Evolutionary conservation across 768 basidiomycete genomes (phyloP), one percentile per base, ranked within the genome.

Genomic region (Wakefieldia striispora): DNA sequence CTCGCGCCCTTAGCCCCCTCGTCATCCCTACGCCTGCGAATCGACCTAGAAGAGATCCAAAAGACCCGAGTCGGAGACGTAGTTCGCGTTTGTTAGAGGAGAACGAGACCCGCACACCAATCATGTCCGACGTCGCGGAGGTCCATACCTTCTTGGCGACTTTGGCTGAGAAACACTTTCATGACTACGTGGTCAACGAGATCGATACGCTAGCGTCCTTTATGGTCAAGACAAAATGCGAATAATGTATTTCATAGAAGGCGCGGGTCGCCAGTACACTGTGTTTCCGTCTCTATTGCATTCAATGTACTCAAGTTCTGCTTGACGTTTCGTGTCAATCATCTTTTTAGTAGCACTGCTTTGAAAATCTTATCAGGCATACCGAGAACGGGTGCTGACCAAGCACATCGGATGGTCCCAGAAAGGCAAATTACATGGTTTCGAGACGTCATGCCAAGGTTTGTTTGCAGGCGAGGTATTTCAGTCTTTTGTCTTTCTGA

Each of bases 121-220:
- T 91, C 45, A 64, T 90, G 48, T 78, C 84, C 10, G 90, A 92
- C 63, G 62, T 85, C 12, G 75, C 74, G 29, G 88, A 90, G 33
- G 72, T 89, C 14, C 84, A 89, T 50, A 72, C 65, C 0, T 75
- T 86, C 38, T 68, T 92, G 29, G 89, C 89, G 3, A 69, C 72
- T 8, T 75, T 92, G 35, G 88, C 82, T 2, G 84, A 89, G 59
- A 75, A 75, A 46, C 90, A 92, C 67, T 91, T 89, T 64, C 74
- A 79, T 49, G 81, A 85, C 34, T 72, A 80, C 49, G 59, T 69
- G 12, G 68, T 76, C 16, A 84, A 84, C 65, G 90, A 92, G 67
- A 82, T 88, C 40, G 90, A 91, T 52, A 86, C 83, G n/a, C 71
- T 91, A 35, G 86, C 87, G 17, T 79, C 83, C 26, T 91, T 91